Conservation (phyloP, 176 grass and related monocot species). For the Cymbopogon citratus region DNA sequence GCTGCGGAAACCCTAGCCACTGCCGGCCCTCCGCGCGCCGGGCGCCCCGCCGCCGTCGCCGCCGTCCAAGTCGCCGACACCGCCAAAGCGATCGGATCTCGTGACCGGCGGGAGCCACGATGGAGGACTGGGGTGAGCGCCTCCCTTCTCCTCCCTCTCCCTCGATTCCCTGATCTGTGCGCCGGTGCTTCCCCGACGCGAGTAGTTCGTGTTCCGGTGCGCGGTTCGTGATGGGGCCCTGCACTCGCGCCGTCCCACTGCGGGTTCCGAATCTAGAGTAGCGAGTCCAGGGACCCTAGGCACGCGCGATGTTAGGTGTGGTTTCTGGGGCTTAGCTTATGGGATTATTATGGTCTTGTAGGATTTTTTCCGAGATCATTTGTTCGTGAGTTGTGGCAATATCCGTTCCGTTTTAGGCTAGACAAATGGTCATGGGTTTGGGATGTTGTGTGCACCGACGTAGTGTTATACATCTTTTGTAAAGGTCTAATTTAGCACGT, state of each 20-base stretch:
- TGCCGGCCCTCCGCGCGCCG: background rate
- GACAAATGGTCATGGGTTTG: background rate
- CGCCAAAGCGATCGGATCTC: conserved; percentile 18
- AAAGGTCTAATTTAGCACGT: background rate
- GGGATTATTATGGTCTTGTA: background rate
- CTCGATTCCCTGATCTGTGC: background rate
- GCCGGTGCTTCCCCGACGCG: background rate
- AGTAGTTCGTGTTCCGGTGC: background rate
- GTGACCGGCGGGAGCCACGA: background rate
- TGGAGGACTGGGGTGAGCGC: conserved; percentile 58
- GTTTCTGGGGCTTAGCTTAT: background rate
- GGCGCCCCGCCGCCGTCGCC: background rate
- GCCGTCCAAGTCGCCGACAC: background rate
- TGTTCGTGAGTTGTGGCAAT: background rate
- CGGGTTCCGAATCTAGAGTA: background rate
- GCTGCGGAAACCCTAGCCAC: conserved; percentile 17
- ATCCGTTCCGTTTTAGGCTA: background rate
- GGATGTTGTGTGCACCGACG: background rate
- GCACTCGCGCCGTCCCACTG: background rate
- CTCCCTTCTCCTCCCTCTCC: background rate
- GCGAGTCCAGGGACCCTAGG: background rate
- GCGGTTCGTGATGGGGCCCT: background rate
- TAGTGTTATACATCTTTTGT: background rate
- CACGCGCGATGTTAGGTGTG: background rate
- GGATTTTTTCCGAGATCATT: background rate